These are phyloP conservation scores for Camelina sativa DNA, from an alignment of 345 rosid genomes.

Conservation along the genomic window DNA sequence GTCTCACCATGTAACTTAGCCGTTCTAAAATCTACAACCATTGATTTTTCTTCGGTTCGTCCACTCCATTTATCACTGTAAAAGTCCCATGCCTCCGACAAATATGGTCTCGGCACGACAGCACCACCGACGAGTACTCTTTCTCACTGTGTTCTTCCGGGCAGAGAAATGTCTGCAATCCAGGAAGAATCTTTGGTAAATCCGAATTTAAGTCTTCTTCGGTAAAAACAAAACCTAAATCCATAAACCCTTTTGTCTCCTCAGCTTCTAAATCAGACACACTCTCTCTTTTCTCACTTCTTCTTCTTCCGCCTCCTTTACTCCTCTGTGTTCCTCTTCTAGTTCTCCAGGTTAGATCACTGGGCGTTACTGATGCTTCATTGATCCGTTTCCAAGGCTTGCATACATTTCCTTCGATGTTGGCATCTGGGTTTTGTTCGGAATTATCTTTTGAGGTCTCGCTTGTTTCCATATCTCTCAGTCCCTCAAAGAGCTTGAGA, in stretches of 20 bases:
- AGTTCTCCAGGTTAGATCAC: constrained; percentile 3
- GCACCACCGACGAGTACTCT: constrained; percentile 8
- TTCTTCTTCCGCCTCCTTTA: constrained; percentile 33
- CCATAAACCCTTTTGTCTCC: constrained; percentile 87
- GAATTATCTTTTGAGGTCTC: constrained; percentile 35
- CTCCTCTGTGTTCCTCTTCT: constrained; percentile 21
- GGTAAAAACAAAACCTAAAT: constrained; percentile 87
- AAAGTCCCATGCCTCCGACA: constrained; percentile 87
- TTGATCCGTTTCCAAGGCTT: constrained; percentile 50
- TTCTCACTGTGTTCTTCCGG: constrained; percentile 35
- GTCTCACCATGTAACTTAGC: constrained; percentile 54
- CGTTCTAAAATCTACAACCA: constrained; percentile 64
- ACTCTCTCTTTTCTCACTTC: constrained; percentile 55
- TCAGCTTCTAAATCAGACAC: constrained; percentile 72
- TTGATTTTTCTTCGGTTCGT: constrained; percentile 47
- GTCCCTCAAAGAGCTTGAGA: constrained; percentile 46
- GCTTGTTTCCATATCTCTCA: constrained; percentile 51
- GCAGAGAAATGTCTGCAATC: constrained; percentile 58
- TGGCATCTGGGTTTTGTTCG: constrained; percentile 38
- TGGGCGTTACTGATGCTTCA: constrained; percentile 22
- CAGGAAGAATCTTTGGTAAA: constrained; percentile 78
- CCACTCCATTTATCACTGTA: constrained; percentile 27
- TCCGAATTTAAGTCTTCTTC: constrained; percentile 72
- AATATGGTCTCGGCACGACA: constrained; percentile 74
- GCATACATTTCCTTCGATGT: constrained; percentile 37